Conservation (phyloP, 805 yeast species). For the Spathaspora arborariae region DNA sequence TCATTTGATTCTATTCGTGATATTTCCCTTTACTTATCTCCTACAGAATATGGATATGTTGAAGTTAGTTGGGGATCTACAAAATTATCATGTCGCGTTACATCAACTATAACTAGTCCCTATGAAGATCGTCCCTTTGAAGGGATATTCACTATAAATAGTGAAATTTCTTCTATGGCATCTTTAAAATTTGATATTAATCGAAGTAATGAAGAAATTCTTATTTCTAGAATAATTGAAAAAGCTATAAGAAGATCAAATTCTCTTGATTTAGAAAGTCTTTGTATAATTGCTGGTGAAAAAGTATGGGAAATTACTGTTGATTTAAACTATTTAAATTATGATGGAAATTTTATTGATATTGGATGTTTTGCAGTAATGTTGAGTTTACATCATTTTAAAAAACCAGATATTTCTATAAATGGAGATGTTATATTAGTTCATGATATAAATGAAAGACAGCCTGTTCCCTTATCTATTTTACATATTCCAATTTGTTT, state of each 20-base stretch:
- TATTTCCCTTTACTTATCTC: conserved; percentile 52
- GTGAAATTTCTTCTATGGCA: conserved; percentile 90
- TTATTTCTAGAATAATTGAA: conserved; percentile 80
- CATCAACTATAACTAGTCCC: conserved; percentile 75
- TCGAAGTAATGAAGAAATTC: conserved; percentile 70
- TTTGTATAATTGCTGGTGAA: conserved; percentile 87
- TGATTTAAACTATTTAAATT: conserved; percentile 82
- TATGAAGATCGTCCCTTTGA: conserved; percentile 91
- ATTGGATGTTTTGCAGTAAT: conserved; percentile 88
- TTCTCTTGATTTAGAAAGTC: conserved; percentile 84
- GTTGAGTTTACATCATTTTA: conserved; percentile 78
- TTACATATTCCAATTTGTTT: conserved; percentile 88
- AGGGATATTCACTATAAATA: conserved; percentile 77
- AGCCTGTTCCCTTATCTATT: conserved; percentile 81
- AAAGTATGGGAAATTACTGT: conserved; percentile 91
- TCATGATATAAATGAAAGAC: conserved; percentile 72
- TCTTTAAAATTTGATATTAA: conserved; percentile 78
- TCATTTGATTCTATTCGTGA: conserved; percentile 58
- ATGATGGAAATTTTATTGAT: conserved; percentile 91
- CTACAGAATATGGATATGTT: conserved; percentile 73
- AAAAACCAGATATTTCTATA: conserved; percentile 72
- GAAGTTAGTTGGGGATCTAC: conserved; percentile 79
- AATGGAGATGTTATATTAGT: conserved; percentile 54
- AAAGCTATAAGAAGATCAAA: conserved; percentile 88
- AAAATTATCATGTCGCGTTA: conserved; percentile 60